Percentiles rank a stretch among this genome's conserved stretches.
These are phyloP conservation scores for Lomentospora prolificans DNA, from an alignment of 2,329 filamentous ascomycete genomes.

Conservation along the genomic window DNA sequence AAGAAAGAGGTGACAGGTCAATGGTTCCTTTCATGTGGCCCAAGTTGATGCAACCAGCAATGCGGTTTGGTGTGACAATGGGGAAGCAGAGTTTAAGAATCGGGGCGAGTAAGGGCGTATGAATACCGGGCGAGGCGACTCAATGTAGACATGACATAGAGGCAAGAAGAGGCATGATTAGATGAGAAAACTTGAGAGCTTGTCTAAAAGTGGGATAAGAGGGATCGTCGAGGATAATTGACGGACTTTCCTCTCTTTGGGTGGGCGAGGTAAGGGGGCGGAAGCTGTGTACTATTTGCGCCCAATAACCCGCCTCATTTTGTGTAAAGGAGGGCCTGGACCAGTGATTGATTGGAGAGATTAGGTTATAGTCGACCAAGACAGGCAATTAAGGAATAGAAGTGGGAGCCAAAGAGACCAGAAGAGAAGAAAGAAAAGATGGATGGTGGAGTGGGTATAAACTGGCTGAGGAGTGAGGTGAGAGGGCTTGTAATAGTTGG, in stretches of 20 bases:
- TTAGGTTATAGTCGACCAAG: background rate
- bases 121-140: background rate
- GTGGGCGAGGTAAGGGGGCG: background rate
- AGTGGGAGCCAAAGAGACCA: background rate
- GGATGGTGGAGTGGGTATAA: constrained; percentile 1
- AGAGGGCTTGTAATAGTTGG: background rate
- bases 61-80: background rate
- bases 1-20: background rate
- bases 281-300: background rate
- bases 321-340: background rate
- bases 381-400: background rate
- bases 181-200: background rate
- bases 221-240: background rate
- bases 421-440: background rate
- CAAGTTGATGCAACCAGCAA: background rate
- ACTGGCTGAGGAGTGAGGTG: background rate
- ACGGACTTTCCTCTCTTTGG: background rate
- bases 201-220: background rate
- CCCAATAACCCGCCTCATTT: background rate
- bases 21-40: background rate
- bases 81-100: background rate
- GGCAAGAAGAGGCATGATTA: background rate
- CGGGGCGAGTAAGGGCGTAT: background rate
- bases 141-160: background rate
- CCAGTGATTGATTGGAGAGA: background rate